Percentiles rank a stretch among this genome's conserved stretches.
phyloP scores from a whole-genome alignment of 2,329 filamentous ascomycete genomes.

The Trichoderma endophyticum region DNA sequence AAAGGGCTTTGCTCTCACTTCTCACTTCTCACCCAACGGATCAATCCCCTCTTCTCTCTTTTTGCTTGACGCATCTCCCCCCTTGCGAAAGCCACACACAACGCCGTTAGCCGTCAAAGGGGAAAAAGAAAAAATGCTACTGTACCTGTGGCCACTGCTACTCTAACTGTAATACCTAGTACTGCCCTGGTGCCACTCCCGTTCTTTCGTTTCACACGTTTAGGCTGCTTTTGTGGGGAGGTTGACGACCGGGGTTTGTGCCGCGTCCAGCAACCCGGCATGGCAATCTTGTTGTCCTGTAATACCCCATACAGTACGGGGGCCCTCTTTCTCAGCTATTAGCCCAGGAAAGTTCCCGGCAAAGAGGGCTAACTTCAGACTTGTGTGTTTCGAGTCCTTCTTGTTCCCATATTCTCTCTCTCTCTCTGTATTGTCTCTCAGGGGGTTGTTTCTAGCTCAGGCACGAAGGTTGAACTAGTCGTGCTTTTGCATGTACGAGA shows the following conservation, averaged over 20 bases:
- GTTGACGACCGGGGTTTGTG: background rate
- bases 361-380: background rate
- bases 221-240: background rate
- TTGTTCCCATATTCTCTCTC: background rate
- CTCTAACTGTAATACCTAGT: background rate
- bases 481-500: background rate
- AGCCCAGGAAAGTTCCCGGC: background rate
- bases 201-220: background rate
- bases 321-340: background rate
- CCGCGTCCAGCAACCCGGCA: background rate
- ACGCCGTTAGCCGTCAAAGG: background rate
- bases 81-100: background rate
- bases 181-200: too few relatives aligned
- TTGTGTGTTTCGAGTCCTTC: background rate
- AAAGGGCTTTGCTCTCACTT: too few relatives aligned
- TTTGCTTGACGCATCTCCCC: background rate
- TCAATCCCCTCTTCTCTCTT: background rate
- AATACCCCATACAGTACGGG: background rate
- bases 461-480: background rate
- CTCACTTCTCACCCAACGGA: background rate
- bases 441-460: background rate
- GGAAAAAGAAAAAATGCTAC: background rate
- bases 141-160: background rate
- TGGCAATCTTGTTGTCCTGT: background rate
- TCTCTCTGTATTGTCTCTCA: background rate